Percentiles rank a stretch among this genome's conserved stretches.
Evolutionary conservation across 257 asterid genomes (phyloP).

Genomic region (Verbascum thapsus): DNA sequence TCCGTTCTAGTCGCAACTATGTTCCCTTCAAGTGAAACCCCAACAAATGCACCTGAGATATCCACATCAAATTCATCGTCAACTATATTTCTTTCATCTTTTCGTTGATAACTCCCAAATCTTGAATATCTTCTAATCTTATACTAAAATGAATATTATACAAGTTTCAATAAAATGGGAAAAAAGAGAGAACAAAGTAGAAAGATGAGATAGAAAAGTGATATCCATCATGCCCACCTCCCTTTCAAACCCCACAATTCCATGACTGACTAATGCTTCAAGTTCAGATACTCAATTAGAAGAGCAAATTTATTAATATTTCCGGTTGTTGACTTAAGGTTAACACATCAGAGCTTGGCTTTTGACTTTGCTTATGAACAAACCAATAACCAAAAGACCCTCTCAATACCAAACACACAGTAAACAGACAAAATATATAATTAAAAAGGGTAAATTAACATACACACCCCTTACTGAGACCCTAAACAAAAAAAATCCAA

Average conservation of each 20-base stretch:
- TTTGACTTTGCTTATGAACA: neutral
- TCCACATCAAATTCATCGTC: constrained; percentile 23
- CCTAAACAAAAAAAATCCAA: too few relatives aligned
- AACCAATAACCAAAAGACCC: neutral
- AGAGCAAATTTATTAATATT: too few relatives aligned
- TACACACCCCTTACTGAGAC: too few relatives aligned
- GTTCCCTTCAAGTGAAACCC: constrained; percentile 94
- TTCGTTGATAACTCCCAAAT: neutral
- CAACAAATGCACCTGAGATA: constrained; percentile 86
- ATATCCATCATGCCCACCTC: too few relatives aligned
- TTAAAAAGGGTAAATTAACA: too few relatives aligned
- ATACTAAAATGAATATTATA: too few relatives aligned
- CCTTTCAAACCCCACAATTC: too few relatives aligned
- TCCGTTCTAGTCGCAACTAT: constrained; percentile 87
- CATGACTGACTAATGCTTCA: too few relatives aligned
- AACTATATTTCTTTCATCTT: neutral
- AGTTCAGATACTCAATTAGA: too few relatives aligned
- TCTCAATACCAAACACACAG: neutral
- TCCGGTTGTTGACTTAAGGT: too few relatives aligned
- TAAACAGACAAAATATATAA: neutral
- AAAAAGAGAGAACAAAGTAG: neutral
- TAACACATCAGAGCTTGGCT: neutral
- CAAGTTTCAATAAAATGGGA: neutral
- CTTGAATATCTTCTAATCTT: neutral
- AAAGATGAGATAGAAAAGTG: too few relatives aligned